Percentiles rank a stretch among this genome's conserved stretches.
Conservation (phyloP, 768 basidiomycete genomes). For the button mushroom (Agaricus bisporus) region DNA sequence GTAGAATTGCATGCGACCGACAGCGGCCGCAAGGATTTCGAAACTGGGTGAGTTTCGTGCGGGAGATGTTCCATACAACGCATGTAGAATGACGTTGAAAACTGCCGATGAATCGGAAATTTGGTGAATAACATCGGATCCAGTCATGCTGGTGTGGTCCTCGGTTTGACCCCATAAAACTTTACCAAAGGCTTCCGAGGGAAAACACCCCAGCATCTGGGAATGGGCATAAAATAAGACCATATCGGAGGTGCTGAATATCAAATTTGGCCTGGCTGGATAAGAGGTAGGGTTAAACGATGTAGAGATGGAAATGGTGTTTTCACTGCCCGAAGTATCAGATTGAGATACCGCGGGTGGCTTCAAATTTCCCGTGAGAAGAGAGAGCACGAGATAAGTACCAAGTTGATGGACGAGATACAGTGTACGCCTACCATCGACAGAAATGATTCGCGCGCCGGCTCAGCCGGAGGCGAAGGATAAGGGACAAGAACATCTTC, state of each 20-base stretch:
- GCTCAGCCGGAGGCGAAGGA: no score
- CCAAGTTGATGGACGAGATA: no score
- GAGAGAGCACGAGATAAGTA: no score
- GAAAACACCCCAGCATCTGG: slow-evolving; percentile 33
- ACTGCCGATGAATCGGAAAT: slow-evolving; percentile 36
- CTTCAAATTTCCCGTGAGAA: no score
- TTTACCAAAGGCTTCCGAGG: slow-evolving; percentile 37
- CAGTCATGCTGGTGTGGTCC: slow-evolving; percentile 24
- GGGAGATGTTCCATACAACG: slow-evolving; percentile 42
- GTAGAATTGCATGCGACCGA: slow-evolving; percentile 24
- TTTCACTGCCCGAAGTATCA: no score
- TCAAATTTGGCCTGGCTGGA: slow-evolving; percentile 15
- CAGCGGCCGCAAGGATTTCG: slow-evolving; percentile 36
- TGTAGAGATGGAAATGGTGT: slow-evolving; percentile 13
- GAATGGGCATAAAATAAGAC: slow-evolving; percentile 61
- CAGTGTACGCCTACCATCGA: no score
- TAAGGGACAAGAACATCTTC: no score
- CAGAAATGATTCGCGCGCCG: no score
- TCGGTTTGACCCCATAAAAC: background rate
- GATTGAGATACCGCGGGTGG: no score
- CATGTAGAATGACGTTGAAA: slow-evolving; percentile 49
- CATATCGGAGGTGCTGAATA: slow-evolving; percentile 48
- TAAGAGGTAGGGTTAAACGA: slow-evolving; percentile 18
- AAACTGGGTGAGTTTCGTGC: slow-evolving; percentile 44
- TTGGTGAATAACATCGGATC: slow-evolving; percentile 24